Percentiles rank a stretch among this genome's conserved stretches.
These are phyloP conservation scores for Strobilomyces dryophilus DNA, from an alignment of 768 basidiomycete genomes.

Conservation along the genomic window DNA sequence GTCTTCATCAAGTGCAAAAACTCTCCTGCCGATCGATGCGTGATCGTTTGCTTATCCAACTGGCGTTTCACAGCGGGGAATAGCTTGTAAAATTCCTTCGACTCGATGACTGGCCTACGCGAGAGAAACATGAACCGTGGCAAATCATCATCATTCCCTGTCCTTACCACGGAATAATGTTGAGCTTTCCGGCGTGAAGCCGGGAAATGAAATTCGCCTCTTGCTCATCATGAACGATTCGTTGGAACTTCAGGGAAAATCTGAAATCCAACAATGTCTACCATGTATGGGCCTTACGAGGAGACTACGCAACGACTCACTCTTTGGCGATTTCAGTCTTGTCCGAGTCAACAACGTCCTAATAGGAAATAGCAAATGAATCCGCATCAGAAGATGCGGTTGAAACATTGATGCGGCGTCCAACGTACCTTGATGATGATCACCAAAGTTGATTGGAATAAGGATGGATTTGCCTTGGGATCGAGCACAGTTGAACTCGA, in stretches of 20 bases:
- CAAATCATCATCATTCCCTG: neutral
- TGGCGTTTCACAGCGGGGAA: constrained; percentile 44
- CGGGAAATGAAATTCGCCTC: constrained; percentile 59
- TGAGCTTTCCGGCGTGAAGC: constrained; percentile 50
- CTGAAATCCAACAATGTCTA: constrained; percentile 22
- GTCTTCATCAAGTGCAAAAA: constrained; percentile 58
- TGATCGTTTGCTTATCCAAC: constrained; percentile 45
- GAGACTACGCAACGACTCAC: constrained; percentile 29
- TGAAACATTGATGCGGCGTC: too few relatives aligned
- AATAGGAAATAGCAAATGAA: neutral
- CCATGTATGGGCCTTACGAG: neutral
- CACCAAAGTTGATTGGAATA: constrained; percentile 55
- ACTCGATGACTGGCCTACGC: constrained; percentile 53
- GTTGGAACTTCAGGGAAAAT: constrained; percentile 53
- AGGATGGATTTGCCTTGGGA: constrained; percentile 50
- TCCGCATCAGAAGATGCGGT: too few relatives aligned
- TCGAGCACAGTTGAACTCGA: constrained; percentile 55
- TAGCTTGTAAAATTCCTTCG: constrained; percentile 54
- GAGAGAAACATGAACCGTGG: neutral
- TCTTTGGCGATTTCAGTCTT: constrained; percentile 54
- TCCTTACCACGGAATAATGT: constrained; percentile 54
- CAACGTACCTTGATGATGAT: constrained; percentile 60
- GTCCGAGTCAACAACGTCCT: constrained; percentile 66
- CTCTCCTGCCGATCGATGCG: constrained; percentile 48
- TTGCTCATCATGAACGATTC: constrained; percentile 61